These are phyloP conservation scores for Pichia gijzeniarum DNA, from an alignment of 805 yeast genomes.

Conservation along the genomic window DNA sequence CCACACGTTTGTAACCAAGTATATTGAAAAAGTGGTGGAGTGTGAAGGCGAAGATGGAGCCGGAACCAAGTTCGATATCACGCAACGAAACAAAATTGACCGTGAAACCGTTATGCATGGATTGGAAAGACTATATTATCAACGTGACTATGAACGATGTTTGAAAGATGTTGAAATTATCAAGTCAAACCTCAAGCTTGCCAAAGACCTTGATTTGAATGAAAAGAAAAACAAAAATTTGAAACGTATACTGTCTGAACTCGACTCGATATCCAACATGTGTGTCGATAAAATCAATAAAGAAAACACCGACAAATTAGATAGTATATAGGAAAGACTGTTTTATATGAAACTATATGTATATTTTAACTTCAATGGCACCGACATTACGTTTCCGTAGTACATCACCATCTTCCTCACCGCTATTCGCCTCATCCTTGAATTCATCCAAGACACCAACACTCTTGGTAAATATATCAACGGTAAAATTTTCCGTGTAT, in stretches of 20 bases:
- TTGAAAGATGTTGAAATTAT: conserved; percentile 37
- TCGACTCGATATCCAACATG: conserved; percentile 37
- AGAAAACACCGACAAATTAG: conserved; percentile 5
- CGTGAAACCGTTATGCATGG: conserved; percentile 51
- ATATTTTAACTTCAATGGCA: conserved; percentile 39
- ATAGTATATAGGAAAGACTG: neutral
- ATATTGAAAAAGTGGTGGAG: conserved; percentile 21
- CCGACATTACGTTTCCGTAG: conserved; percentile 42
- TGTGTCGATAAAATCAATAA: conserved; percentile 25
- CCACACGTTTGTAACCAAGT: conserved; percentile 1
- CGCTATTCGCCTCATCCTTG: conserved; percentile 12
- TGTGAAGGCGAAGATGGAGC: neutral
- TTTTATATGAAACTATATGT: conserved; percentile 10
- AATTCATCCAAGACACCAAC: conserved; percentile 71
- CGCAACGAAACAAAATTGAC: conserved; percentile 42
- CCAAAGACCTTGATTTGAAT: conserved; percentile 22
- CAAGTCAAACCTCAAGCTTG: conserved; percentile 16
- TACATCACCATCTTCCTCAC: conserved; percentile 25
- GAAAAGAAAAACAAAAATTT: conserved; percentile 36
- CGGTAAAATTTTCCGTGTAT: conserved; percentile 39
- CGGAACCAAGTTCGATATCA: conserved; percentile 13
- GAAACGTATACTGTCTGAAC: conserved; percentile 45
- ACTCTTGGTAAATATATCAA: conserved; percentile 59
- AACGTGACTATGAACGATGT: conserved; percentile 46
- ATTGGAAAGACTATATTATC: conserved; percentile 57